phyloP scores from a whole-genome alignment of 2,329 filamentous ascomycete species.

The Colletotrichum salicis region DNA sequence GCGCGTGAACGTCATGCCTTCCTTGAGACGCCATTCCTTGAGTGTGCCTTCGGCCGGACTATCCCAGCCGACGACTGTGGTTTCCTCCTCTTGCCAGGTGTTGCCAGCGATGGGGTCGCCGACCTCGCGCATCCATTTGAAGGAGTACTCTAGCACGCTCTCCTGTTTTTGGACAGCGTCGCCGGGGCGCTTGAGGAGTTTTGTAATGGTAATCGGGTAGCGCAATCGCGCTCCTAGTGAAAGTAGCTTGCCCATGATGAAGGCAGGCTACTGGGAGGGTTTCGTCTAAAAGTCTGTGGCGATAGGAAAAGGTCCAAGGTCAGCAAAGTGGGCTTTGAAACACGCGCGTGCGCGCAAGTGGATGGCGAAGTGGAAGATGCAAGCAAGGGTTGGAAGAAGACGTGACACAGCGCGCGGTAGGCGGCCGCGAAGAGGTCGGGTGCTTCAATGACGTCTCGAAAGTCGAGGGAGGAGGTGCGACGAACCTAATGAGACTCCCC shows the following conservation, averaged over 20 bases:
- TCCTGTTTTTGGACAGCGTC: slow-evolving; percentile 81
- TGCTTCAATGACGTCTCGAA: neutral
- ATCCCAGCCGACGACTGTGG: slow-evolving; percentile 80
- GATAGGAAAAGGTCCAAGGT: neutral
- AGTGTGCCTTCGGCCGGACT: slow-evolving; percentile 85
- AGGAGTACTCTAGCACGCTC: slow-evolving; percentile 86
- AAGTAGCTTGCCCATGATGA: slow-evolving; percentile 58
- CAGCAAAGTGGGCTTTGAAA: slow-evolving; percentile 2
- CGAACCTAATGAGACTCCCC: slow-evolving; percentile 35
- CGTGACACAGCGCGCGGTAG: neutral
- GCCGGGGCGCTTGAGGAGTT: slow-evolving; percentile 80
- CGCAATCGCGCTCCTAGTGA: slow-evolving; percentile 73
- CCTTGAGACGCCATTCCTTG: slow-evolving; percentile 78
- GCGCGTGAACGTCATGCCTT: slow-evolving; percentile 70
- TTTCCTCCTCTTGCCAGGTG: slow-evolving; percentile 74
- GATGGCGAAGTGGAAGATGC: neutral
- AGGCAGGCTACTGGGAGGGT: slow-evolving; percentile 17
- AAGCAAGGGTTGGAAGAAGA: neutral
- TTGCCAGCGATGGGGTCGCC: slow-evolving; percentile 72
- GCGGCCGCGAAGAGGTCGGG: neutral
- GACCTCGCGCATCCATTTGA: slow-evolving; percentile 80
- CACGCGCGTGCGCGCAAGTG: neutral
- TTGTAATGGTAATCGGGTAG: slow-evolving; percentile 93
- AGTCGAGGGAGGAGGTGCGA: neutral
- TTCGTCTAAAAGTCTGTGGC: slow-evolving; percentile 15